These are phyloP conservation scores for Aspergillus coremiiformis DNA, from an alignment of 495 filamentous ascomycete species.

Conservation along the genomic window DNA sequence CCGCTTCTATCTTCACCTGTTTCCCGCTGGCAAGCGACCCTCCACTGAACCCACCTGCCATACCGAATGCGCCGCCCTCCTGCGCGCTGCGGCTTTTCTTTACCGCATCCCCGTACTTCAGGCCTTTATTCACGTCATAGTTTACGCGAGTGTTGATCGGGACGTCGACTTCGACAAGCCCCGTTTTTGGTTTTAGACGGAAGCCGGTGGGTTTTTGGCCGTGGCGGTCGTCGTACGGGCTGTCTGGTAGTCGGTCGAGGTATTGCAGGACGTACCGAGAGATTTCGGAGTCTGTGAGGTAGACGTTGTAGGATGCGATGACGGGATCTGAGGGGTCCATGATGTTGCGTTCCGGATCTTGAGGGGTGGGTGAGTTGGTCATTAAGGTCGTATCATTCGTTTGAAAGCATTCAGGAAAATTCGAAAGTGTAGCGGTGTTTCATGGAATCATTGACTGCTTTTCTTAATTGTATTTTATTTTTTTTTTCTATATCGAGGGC, in stretches of 20 bases:
- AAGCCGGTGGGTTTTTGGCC: slow-evolving; percentile 50
- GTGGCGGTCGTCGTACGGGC: slow-evolving; percentile 49
- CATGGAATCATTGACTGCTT: neutral
- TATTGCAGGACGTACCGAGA: slow-evolving; percentile 63
- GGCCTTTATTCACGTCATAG: slow-evolving; percentile 59
- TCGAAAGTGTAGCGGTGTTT: neutral
- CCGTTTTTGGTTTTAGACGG: slow-evolving; percentile 59
- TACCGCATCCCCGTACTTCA: slow-evolving; percentile 60
- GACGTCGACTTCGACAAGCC: slow-evolving; percentile 68
- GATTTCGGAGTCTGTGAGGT: slow-evolving; percentile 48
- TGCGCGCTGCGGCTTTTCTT: slow-evolving; percentile 46
- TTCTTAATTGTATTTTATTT: neutral
- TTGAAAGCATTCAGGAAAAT: neutral
- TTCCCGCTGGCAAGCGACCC: slow-evolving; percentile 13
- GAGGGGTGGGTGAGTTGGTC: neutral
- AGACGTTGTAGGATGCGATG: slow-evolving; percentile 53
- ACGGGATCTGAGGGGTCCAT: slow-evolving; percentile 42
- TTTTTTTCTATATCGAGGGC: slow-evolving; percentile 5
- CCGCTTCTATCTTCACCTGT: slow-evolving; percentile 32
- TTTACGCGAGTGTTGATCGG: slow-evolving; percentile 53
- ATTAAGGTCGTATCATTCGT: neutral
- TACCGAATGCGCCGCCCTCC: slow-evolving; percentile 50
- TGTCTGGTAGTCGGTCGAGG: slow-evolving; percentile 40
- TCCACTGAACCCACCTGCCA: slow-evolving; percentile 52
- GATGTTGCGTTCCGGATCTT: neutral